Percentiles rank a stretch among this genome's conserved stretches.
Conservation (phyloP, 2,329 filamentous ascomycete species). For the Calonectria multiphialidica region DNA sequence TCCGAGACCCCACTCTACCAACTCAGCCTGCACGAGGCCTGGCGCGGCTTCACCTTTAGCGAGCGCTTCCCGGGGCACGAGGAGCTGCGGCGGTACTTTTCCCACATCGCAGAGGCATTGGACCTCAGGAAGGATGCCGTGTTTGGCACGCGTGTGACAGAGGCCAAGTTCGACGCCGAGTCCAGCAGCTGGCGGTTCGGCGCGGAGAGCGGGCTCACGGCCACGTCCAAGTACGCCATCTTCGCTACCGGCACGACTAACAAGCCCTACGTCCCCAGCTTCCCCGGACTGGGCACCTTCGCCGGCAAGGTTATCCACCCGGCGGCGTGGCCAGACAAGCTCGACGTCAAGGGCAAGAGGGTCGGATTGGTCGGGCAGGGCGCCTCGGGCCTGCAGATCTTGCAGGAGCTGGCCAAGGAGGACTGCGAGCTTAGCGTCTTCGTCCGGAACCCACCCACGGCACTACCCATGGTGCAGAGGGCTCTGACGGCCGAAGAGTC, state of each 20-base stretch:
- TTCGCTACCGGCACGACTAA: slow-evolving; percentile 3
- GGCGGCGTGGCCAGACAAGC: background rate
- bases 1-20: slow-evolving; percentile 44
- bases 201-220: slow-evolving; percentile 38
- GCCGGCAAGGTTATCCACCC: background rate
- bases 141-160: background rate
- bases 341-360: background rate
- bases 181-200: background rate
- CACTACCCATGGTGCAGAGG: slow-evolving; percentile 68
- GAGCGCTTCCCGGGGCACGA: slow-evolving; percentile 45
- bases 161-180: background rate
- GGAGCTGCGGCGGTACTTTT: slow-evolving; percentile 55
- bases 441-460: slow-evolving; percentile 69
- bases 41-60: slow-evolving; percentile 49
- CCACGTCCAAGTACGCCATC: background rate
- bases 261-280: slow-evolving; percentile 6
- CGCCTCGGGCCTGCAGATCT: background rate
- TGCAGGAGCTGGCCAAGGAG: slow-evolving; percentile 48
- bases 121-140: background rate
- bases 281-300: background rate
- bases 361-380: background rate
- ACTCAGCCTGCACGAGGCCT: slow-evolving; percentile 50
- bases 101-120: slow-evolving; percentile 45
- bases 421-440: slow-evolving; percentile 59
- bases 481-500: slow-evolving; percentile 59